phyloP scores from a whole-genome alignment of 306 rosid genomes.

The Vigna radiata region DNA sequence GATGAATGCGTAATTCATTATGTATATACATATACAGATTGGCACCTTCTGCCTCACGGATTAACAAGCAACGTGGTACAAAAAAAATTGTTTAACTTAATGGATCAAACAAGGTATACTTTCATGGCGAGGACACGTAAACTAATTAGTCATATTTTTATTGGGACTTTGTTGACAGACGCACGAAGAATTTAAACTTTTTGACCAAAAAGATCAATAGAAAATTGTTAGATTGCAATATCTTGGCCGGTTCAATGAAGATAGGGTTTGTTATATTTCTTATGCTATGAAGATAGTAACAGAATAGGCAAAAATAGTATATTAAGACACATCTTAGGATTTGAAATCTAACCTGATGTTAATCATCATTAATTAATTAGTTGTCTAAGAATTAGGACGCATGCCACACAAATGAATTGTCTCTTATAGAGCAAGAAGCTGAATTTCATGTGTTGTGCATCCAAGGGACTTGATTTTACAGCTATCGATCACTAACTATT shows the following conservation, averaged over 20 bases:
- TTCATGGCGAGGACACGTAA: constrained; percentile 50
- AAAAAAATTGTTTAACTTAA: constrained; percentile 28
- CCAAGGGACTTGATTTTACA: not conserved
- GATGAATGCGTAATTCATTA: not conserved
- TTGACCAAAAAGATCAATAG: constrained; percentile 38
- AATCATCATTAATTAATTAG: constrained; percentile 32
- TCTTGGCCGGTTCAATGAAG: constrained; percentile 48
- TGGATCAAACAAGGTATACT: constrained; percentile 24
- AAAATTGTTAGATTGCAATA: constrained; percentile 29
- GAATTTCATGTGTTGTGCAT: constrained; percentile 1
- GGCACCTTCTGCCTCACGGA: constrained; percentile 27
- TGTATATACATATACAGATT: constrained; percentile 15
- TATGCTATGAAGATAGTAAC: not conserved
- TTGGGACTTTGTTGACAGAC: constrained; percentile 51
- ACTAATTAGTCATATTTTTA: constrained; percentile 25
- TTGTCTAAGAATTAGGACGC: constrained; percentile 40
- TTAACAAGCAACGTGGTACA: constrained; percentile 38
- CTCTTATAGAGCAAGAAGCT: constrained; percentile 16
- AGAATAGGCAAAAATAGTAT: constrained; percentile 21
- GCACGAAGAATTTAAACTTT: constrained; percentile 49
- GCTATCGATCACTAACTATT: not conserved
- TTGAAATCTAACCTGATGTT: constrained; percentile 44
- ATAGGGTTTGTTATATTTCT: constrained; percentile 43
- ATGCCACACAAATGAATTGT: constrained; percentile 34
- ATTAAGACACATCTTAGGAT: constrained; percentile 28